These are phyloP conservation scores for Trichoderma brevicompactum DNA, from an alignment of 2,329 filamentous ascomycete genomes.

Conservation along the genomic window DNA sequence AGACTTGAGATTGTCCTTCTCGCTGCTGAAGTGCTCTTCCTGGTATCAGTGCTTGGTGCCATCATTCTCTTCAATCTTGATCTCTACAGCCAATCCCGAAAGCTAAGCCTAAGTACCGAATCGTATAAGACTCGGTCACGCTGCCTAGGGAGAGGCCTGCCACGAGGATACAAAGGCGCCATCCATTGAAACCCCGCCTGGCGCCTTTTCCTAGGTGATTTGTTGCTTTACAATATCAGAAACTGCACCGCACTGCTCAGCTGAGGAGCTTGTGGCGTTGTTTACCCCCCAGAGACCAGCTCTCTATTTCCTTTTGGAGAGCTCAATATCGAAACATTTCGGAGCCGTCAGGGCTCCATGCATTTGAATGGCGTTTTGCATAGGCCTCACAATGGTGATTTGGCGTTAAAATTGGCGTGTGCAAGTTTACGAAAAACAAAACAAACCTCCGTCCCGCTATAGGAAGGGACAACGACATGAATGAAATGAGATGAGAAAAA, in stretches of 20 bases:
- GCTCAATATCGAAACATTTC: background rate
- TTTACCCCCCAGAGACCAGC: slow-evolving; percentile 34
- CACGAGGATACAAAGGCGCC: slow-evolving; percentile 28
- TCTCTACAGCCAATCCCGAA: slow-evolving; percentile 24
- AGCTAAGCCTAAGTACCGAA: slow-evolving; percentile 29
- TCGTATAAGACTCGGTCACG: slow-evolving; percentile 30
- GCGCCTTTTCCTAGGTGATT: background rate
- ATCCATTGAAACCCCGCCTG: slow-evolving; percentile 9
- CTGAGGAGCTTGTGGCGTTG: slow-evolving; percentile 11
- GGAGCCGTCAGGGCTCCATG: slow-evolving; percentile 11
- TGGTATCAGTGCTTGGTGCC: slow-evolving; percentile 42
- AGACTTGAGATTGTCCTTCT: slow-evolving; percentile 43
- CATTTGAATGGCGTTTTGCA: slow-evolving; percentile 22
- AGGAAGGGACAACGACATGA: slow-evolving; percentile 33
- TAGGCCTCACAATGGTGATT: background rate
- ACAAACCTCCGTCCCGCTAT: slow-evolving; percentile 24
- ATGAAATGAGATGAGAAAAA: slow-evolving; percentile 20
- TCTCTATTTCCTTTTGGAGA: background rate
- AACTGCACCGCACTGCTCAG: slow-evolving; percentile 29
- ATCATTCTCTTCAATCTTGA: slow-evolving; percentile 39
- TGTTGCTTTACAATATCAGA: slow-evolving; percentile 36
- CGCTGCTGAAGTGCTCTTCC: slow-evolving; percentile 40
- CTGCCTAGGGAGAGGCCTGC: slow-evolving; percentile 32
- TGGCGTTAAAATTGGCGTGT: slow-evolving; percentile 18
- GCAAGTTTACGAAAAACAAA: slow-evolving; percentile 2